Base-by-base conservation (phyloP, 2,329 filamentous ascomycete genomes). In the Hansfordia pulvinata region DNA sequence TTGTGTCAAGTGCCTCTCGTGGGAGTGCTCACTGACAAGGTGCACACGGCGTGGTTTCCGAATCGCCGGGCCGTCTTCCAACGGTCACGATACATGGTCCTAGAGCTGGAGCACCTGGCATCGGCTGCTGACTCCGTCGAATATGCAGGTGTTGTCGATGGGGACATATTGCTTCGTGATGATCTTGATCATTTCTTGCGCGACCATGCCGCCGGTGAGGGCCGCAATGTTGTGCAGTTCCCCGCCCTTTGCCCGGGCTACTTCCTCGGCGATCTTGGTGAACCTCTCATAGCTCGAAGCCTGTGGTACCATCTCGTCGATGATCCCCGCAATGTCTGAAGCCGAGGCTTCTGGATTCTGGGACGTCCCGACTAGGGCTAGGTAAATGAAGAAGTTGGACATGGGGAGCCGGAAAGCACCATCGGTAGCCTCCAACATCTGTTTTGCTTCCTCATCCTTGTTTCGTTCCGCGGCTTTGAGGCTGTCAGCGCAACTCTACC, bases 101-200 rank as follows among this genome's bases (percentile, higher is more conserved):
- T 46, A 72, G 37, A 75, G 48, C 33, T 61, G 60, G 39, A 74
- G 50, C 27, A 72, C 60, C 45, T 73, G 66, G 39, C 64, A 69
- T 35, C 68, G 65, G 49, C 70, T 75, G 32, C 54, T 57, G 35
- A 80, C 73, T 13, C 75, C 76, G 55, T 80, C 75, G 39, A 76
- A 79, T 34, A 81, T 60, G 44, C 75, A 78, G 10, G 70, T 76
- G 48, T 79, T 77, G 40, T 80, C 73, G 35, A 78, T 68, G 14
- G 76, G 74, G 22, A 79, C 60, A 51, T 80, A 81, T 54, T 81
- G 76, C 43, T 72, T 73, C 9, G 76, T 80, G 41, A 80, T 69
- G 31, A 88, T 70, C 50, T 98, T 98, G 57, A 98, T 92, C 35
- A 88, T 72, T 56, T 98, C 90, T 53, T 98, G 92, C n/a, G 88